These are phyloP conservation scores for Flaveria floridana DNA, from an alignment of 140 eudicot genomes.

Conservation along the genomic window DNA sequence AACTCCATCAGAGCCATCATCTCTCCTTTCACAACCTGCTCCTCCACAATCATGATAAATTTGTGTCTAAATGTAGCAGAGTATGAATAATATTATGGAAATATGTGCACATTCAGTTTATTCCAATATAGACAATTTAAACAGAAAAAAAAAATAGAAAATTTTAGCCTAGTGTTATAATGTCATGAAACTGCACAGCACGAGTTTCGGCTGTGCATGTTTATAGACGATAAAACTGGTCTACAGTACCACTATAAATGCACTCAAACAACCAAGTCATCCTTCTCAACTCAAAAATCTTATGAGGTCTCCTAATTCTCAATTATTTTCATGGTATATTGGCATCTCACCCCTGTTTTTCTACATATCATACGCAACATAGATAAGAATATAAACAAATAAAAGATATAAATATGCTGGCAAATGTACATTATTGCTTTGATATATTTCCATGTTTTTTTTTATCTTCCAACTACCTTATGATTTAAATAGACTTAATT, in stretches of 20 bases:
- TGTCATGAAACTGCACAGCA: neutral
- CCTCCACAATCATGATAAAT: slow-evolving; percentile 68
- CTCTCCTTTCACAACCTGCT: slow-evolving; percentile 51
- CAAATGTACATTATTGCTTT: neutral
- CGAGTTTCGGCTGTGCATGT: neutral
- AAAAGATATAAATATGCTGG: neutral
- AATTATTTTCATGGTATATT: neutral
- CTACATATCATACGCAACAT: neutral
- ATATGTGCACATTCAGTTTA: slow-evolving; percentile 22
- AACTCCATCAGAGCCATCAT: slow-evolving; percentile 51
- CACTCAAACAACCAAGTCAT: too few species aligned
- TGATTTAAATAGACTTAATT: neutral
- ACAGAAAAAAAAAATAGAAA: neutral
- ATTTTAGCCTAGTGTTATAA: neutral
- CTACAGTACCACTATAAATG: too few species aligned
- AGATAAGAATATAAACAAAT: neutral
- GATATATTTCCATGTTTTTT: neutral
- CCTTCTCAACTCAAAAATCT: too few species aligned
- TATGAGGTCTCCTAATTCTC: neutral
- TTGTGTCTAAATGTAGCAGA: slow-evolving; percentile 11
- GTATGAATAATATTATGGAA: slow-evolving; percentile 24
- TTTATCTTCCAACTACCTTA: slow-evolving; percentile 1
- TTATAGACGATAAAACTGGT: neutral
- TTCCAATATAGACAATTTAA: slow-evolving; percentile 14
- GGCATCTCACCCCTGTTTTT: neutral